Base-by-base conservation (phyloP, 345 rosid genomes). In the Populus ilicifolia region DNA sequence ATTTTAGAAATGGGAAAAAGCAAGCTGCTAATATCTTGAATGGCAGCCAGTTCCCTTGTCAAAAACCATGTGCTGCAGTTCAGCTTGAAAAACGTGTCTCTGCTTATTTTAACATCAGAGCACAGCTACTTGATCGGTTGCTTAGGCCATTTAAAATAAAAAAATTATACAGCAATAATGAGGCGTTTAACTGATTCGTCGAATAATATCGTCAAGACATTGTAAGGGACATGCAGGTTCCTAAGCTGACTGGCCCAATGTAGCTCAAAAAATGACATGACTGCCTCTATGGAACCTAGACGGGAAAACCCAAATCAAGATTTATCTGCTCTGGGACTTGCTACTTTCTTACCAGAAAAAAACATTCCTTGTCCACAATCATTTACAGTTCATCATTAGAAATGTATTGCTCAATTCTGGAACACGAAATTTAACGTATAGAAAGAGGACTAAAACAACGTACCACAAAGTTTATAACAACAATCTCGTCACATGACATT, bases 71-170 rank as follows among this genome's bases (percentile, higher is more conserved):
- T 75, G 83, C 64, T 76, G 74, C 18, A 8, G 6, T 71, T 66
- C 70, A 74, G 69, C 29, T 66, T 64, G 14, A 39, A 66, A 75
- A 17, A 61, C 39, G 18, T 36, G 35, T 4, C 59, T 52, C 5
- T 12, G 16, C 35, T 33, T 76, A 72, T 70, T 84, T 20, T 74
- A 63, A 64, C 66, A 48, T 77, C 66, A 77, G 27, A 79, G 61
- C 61, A 71, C 27, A 54, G 52, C 84, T 77, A 76, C 70, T 76
- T 83, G 83, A 64, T 35, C 71, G 33, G 66, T 39, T 79, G 82
- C 62, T 76, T 20, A 59, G 50, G 75, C 83, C 78, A 82, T 79
- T 78, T 64, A 36, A 35, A 77, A 48, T 67, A 65, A 80, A 80
- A 70, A 63, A 0, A 33, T 33, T n/a, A 50, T 64, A 35, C 54